Evolutionary conservation across 805 yeast genomes (phyloP).

Genomic region (Cyberlindnera mrakii): DNA sequence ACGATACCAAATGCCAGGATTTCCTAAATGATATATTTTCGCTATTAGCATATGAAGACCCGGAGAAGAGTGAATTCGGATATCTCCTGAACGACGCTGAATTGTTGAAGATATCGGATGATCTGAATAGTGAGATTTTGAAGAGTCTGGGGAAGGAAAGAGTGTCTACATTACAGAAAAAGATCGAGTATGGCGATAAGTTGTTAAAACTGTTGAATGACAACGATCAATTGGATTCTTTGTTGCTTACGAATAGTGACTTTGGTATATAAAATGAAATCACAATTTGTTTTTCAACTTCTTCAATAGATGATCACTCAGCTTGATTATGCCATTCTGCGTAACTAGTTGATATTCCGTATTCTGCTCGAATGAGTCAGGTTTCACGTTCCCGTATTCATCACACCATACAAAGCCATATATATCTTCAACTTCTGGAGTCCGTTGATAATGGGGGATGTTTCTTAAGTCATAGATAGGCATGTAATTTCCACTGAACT

Average conservation of each 20-base stretch:
- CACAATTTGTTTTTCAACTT: neutral
- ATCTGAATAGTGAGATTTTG: conserved; percentile 36
- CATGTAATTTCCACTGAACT: conserved; percentile 48
- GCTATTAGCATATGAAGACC: conserved; percentile 47
- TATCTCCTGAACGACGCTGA: conserved; percentile 31
- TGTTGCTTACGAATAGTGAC: conserved; percentile 41
- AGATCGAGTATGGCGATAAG: conserved; percentile 35
- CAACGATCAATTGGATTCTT: conserved; percentile 27
- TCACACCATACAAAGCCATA: conserved; percentile 65
- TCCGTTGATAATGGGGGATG: conserved; percentile 55
- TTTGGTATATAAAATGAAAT: conserved; percentile 17
- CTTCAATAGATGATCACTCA: conserved; percentile 44
- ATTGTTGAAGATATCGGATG: conserved; percentile 34
- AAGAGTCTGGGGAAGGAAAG: conserved; percentile 37
- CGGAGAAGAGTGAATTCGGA: conserved; percentile 33
- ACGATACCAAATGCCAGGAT: conserved; percentile 28
- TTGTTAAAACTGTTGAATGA: conserved; percentile 30
- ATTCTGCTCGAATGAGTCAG: conserved; percentile 52
- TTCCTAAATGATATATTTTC: conserved; percentile 41
- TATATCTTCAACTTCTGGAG: conserved; percentile 65
- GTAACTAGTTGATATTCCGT: conserved; percentile 47
- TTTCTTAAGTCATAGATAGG: conserved; percentile 68
- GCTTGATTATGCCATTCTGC: conserved; percentile 41
- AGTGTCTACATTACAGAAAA: conserved; percentile 36
- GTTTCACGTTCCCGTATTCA: conserved; percentile 45